Evolutionary conservation across 148 eudicot genomes (phyloP).

Genomic region (Rhododendron molle): DNA sequence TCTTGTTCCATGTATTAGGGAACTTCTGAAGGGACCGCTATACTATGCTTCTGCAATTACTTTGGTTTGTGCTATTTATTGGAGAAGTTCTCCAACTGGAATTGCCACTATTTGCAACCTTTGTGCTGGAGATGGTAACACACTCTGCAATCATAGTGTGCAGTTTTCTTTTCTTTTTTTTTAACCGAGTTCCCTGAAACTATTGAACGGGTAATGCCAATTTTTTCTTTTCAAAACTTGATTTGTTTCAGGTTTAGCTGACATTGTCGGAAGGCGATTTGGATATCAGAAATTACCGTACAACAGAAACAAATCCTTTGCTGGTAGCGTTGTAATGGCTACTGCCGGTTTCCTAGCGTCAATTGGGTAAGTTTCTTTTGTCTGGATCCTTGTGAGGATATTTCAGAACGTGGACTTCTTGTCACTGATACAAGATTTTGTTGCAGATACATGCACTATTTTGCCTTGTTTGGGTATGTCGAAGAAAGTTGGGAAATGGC

Average conservation of each 20-base stretch:
- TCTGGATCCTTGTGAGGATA: not conserved
- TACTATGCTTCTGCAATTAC: slow-evolving; percentile 71
- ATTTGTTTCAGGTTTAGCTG: slow-evolving; percentile 66
- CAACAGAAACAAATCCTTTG: slow-evolving; percentile 66
- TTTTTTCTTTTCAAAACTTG: not conserved
- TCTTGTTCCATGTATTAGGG: slow-evolving; percentile 44
- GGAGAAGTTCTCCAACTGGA: slow-evolving; percentile 84
- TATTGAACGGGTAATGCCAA: not conserved
- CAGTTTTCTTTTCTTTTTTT: not conserved
- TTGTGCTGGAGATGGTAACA: slow-evolving; percentile 94
- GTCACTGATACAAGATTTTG: not conserved
- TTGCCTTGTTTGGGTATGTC: slow-evolving; percentile 64
- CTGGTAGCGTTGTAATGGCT: slow-evolving; percentile 78
- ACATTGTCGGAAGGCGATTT: slow-evolving; percentile 72
- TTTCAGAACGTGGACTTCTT: not conserved
- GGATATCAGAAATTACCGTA: slow-evolving; percentile 63
- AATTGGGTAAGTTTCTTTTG: slow-evolving; percentile 43
- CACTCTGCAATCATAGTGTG: not conserved
- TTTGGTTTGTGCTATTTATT: slow-evolving; percentile 54
- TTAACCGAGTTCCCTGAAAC: not conserved
- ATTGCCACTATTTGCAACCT: slow-evolving; percentile 74
- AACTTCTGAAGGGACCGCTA: slow-evolving; percentile 86
- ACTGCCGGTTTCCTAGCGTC: slow-evolving; percentile 72
- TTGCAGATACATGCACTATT: slow-evolving; percentile 80
- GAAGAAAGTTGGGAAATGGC: slow-evolving; percentile 55